A percentile compares a stretch with the other conserved stretches of the same genome.
Evolutionary conservation across 139 green algal genomes (phyloP).

Genomic region (Coelastrella sp.): DNA sequence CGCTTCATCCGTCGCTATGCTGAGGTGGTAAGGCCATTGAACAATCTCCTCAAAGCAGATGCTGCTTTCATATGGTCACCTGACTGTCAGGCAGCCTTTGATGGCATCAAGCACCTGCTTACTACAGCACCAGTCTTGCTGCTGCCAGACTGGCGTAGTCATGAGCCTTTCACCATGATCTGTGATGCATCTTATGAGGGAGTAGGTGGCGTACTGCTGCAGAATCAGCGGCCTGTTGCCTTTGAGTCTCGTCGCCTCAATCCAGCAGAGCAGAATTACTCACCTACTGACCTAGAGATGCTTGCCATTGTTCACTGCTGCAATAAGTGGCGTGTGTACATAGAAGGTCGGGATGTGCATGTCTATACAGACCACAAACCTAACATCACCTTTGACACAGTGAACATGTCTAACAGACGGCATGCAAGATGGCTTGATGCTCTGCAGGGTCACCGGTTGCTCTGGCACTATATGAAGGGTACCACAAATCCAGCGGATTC

Average conservation of each 20-base stretch:
- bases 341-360: constrained; percentile 39
- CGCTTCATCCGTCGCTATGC: not conserved
- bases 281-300: constrained; percentile 48
- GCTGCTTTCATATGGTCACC: not conserved
- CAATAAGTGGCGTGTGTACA: constrained; percentile 46
- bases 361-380: constrained; percentile 52
- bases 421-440: constrained; percentile 18
- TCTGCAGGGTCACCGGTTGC: not conserved
- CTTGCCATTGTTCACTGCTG: constrained; percentile 48
- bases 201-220: constrained; percentile 48
- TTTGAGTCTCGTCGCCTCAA: constrained; percentile 47
- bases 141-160: constrained; percentile 17
- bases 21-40: constrained; percentile 5
- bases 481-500: not conserved
- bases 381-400: constrained; percentile 31
- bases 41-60: not conserved
- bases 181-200: constrained; percentile 50
- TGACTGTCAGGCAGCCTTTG: not conserved
- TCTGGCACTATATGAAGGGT: constrained; percentile 18
- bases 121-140: constrained; percentile 18
- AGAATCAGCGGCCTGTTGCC: constrained; percentile 42
- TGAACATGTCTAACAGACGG: constrained; percentile 16
- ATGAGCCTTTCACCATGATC: constrained; percentile 28
- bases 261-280: constrained; percentile 41
- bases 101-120: not conserved